Percentiles rank a stretch among this genome's conserved stretches.
These are phyloP conservation scores for Trichoderma endophyticum DNA, from an alignment of 2,329 filamentous ascomycete species.

Conservation along the genomic window DNA sequence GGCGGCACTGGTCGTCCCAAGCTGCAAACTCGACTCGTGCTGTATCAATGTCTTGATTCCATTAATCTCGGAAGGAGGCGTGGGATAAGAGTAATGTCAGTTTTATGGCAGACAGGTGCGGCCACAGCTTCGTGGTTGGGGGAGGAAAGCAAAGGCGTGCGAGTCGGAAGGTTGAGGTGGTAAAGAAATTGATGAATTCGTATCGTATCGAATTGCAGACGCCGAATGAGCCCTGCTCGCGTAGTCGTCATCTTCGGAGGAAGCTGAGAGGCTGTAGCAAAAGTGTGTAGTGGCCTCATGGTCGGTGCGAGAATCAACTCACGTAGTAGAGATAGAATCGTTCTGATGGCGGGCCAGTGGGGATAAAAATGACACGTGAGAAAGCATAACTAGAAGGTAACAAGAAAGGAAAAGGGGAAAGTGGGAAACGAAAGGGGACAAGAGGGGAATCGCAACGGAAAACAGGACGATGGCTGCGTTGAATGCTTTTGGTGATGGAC, in stretches of 20 bases:
- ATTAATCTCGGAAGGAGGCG: conserved; percentile 1
- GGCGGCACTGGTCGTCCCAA: conserved; percentile 12
- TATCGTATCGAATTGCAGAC: conserved; percentile 10
- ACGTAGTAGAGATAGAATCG: conserved; percentile 16
- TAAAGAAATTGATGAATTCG: not conserved
- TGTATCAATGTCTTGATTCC: conserved; percentile 9
- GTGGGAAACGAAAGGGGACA: conserved; percentile 20
- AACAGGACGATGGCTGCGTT: conserved; percentile 25
- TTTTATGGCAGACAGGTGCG: conserved; percentile 4
- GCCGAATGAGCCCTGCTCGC: not conserved
- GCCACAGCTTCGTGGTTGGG: conserved; percentile 2
- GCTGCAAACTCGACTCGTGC: not conserved
- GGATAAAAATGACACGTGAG: conserved; percentile 24
- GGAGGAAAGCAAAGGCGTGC: not conserved
- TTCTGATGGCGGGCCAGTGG: conserved; percentile 9
- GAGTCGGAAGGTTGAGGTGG: not conserved
- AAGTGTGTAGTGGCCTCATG: conserved; percentile 6
- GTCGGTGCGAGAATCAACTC: conserved; percentile 14
- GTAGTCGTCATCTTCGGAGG: not conserved
- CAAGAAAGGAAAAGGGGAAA: conserved; percentile 22
- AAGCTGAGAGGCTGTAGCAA: not conserved
- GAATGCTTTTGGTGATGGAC: conserved; percentile 27
- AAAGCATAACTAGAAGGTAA: conserved; percentile 22
- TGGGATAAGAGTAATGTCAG: not conserved
- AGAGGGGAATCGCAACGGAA: conserved; percentile 25